Base-by-base conservation (phyloP, 2,329 filamentous ascomycete genomes). In the Curvularia verruculosa region DNA sequence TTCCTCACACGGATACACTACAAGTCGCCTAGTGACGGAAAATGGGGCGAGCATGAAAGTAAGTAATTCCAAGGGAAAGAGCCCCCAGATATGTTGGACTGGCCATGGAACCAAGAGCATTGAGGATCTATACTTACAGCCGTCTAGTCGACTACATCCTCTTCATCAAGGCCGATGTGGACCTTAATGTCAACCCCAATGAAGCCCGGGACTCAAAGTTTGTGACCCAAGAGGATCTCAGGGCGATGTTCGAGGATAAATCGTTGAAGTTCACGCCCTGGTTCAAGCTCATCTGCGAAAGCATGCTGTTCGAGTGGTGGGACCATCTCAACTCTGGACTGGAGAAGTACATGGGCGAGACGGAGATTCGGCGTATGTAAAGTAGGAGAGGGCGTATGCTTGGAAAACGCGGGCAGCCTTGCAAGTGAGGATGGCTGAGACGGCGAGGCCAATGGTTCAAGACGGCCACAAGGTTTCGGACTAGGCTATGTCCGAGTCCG, bases 21-120 rank as follows among this genome's bases (percentile, higher is more conserved):
- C 83, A 95, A 95, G 81, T 95, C 95, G 18, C 91, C 95, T 3
- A 96, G 93, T 76, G 90, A 98, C 72, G 95, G 95, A 54, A 94
- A 96, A 81, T 99, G 95, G 95, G 95, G 95, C 68, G 95, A 99
- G 81, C 95, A 99, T 76, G 95, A 99, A 82, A 93, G 92, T 96
- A 82, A 80, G 90, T 56, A 28, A 12, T 19, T 29, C n/a, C 31
- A 26, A 28, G 41, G 15, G 15, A 28, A 28, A 24, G 23, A 24
- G 37, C 5, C 18, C 19, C 31, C 21, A 21, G 13, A 24, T 13
- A 31, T 39, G 29, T 15, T 34, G 29, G 29, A 34, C 29, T 34
- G 34, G 34, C 15, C 12, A n/a, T 8, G 15, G 5, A 18, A 18
- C 3, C 9, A 46, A 15, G 10, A 3, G 4, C 5, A n/a, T 24